A percentile compares a stretch with the other conserved stretches of the same genome.
Conservation (phyloP, 495 filamentous ascomycete genomes). For the Tuber indicum region DNA sequence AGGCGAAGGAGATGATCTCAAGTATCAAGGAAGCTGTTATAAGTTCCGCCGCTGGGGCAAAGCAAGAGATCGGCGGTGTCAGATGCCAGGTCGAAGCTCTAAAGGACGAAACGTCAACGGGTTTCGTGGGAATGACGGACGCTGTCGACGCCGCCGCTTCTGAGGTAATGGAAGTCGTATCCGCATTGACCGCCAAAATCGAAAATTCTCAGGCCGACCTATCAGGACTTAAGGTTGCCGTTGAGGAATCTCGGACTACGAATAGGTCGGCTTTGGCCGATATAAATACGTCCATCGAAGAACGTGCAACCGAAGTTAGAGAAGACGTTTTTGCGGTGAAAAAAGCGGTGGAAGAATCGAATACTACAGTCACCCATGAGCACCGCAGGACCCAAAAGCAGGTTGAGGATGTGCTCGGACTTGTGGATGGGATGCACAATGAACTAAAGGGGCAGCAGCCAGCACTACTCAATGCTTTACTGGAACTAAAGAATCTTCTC, state of each 20-base stretch:
- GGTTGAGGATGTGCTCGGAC: constrained; percentile 36
- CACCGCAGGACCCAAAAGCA: constrained; percentile 39
- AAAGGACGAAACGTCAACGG: constrained; percentile 68
- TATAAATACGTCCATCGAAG: constrained; percentile 50
- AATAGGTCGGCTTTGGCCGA: constrained; percentile 16
- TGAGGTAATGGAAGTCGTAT: constrained; percentile 34
- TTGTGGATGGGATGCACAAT: constrained; percentile 36
- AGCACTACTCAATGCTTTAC: constrained; percentile 39
- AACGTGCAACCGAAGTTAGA: constrained; percentile 51
- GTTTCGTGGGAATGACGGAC: constrained; percentile 69
- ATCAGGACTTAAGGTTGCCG: constrained; percentile 17
- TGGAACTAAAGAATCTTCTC: constrained; percentile 42
- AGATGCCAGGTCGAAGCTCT: constrained; percentile 75
- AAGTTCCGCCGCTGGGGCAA: constrained; percentile 44
- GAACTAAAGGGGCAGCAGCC: constrained; percentile 41
- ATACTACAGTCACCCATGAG: constrained; percentile 20
- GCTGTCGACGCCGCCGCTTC: constrained; percentile 66
- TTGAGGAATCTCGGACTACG: constrained; percentile 26
- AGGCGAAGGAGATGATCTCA: constrained; percentile 42
- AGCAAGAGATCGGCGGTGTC: constrained; percentile 56
- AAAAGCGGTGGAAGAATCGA: constrained; percentile 34
- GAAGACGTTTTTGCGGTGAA: constrained; percentile 40
- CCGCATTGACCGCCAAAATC: constrained; percentile 40
- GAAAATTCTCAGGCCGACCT: constrained; percentile 25
- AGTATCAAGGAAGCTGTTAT: constrained; percentile 40